phyloP scores from a whole-genome alignment of 2,329 filamentous ascomycete species.

The Fusarium sambucinum region DNA sequence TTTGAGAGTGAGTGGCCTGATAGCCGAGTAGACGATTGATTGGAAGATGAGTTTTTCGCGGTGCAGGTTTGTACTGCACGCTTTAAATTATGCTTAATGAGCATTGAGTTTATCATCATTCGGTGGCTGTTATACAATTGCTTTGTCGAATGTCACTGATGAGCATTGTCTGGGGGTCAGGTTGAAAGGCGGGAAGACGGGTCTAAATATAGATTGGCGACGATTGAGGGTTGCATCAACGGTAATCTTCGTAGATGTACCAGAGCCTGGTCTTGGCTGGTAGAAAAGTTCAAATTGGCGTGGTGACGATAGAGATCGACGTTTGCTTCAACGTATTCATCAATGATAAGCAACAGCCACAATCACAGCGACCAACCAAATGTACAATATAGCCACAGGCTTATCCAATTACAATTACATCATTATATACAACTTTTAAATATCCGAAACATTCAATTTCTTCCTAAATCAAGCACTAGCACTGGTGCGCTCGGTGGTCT shows the following conservation, averaged over 20 bases:
- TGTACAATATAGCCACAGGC: conserved; percentile 3
- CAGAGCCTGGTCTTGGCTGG: not conserved
- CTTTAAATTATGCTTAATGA: conserved; percentile 8
- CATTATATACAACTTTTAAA: conserved; percentile 15
- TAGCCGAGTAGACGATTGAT: not conserved
- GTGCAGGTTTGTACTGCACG: not conserved
- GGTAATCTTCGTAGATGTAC: not conserved
- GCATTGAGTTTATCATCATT: not conserved
- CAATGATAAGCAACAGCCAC: not conserved
- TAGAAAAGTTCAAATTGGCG: not conserved
- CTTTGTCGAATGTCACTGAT: not conserved
- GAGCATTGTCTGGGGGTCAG: not conserved
- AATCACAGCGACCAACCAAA: not conserved
- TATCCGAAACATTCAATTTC: not conserved
- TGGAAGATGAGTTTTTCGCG: not conserved
- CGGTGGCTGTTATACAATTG: not conserved
- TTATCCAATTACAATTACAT: conserved; percentile 27
- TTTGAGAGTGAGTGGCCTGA: not conserved
- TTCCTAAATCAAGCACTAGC: conserved; percentile 8
- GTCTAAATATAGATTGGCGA: conserved; percentile 2
- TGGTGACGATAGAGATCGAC: not conserved
- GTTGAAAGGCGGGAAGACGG: not conserved
- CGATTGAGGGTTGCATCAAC: not conserved
- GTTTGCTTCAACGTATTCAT: not conserved
- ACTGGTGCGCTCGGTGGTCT: conserved; percentile 3